Percentiles rank a stretch among this genome's conserved stretches.
Evolutionary conservation across 306 rosid genomes (phyloP).

Genomic region (Citrullus mucosospermus): DNA sequence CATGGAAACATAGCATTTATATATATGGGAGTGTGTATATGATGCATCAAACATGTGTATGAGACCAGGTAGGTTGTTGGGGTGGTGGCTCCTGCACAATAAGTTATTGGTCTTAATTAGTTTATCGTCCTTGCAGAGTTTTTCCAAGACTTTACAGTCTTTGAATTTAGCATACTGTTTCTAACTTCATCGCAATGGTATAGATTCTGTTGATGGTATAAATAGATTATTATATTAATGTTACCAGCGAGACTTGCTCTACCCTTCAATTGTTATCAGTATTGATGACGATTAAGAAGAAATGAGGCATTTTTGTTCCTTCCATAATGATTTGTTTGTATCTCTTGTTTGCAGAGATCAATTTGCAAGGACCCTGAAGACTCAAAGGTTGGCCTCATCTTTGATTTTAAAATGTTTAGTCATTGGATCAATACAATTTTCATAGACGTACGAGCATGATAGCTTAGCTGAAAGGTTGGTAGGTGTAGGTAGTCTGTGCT

Average conservation of each 20-base stretch:
- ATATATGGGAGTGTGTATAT: neutral
- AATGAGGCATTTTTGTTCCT: neutral
- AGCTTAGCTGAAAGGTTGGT: neutral
- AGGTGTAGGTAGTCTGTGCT: neutral
- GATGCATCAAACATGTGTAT: neutral
- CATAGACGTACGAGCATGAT: neutral
- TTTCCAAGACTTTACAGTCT: neutral
- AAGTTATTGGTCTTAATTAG: neutral
- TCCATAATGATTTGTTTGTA: neutral
- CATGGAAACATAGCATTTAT: neutral
- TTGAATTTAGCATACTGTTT: neutral
- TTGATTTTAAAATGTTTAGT: neutral
- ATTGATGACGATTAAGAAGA: neutral
- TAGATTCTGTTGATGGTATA: neutral
- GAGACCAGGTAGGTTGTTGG: neutral
- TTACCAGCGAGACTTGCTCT: neutral
- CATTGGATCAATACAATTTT: neutral
- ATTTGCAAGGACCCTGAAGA: constrained; percentile 62
- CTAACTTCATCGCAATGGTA: neutral
- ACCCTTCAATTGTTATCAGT: neutral
- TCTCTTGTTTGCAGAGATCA: constrained; percentile 51
- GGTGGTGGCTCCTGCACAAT: neutral
- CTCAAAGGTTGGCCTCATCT: constrained; percentile 49
- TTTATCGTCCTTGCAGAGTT: neutral
- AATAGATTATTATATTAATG: neutral